Evolutionary conservation across 2,329 filamentous ascomycete species (phyloP).

Genomic region (Elsinoe arachidis): DNA sequence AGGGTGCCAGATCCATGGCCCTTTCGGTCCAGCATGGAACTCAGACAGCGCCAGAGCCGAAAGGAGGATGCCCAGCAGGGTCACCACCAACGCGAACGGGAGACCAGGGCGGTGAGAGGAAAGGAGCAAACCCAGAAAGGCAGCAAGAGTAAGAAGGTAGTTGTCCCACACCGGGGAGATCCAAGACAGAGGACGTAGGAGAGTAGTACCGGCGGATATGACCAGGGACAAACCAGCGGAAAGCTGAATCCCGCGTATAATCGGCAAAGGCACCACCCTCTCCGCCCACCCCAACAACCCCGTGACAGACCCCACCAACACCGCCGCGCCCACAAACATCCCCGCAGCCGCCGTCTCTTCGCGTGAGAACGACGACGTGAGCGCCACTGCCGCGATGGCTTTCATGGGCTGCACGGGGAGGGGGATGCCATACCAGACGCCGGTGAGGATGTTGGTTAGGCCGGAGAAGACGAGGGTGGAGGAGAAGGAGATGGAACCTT

Average conservation of each 20-base stretch:
- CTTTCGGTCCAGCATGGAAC: constrained; percentile 27
- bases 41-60: constrained; percentile 38
- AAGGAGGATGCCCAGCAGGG: constrained; percentile 55
- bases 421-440: constrained; percentile 75
- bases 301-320: constrained; percentile 69
- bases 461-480: constrained; percentile 84
- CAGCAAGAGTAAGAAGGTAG: constrained; percentile 63
- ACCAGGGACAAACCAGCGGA: constrained; percentile 80
- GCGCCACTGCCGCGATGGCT: constrained; percentile 86
- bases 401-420: constrained; percentile 85
- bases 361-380: constrained; percentile 57
- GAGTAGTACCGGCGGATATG: constrained; percentile 61
- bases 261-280: constrained; percentile 67
- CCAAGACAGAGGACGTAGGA: constrained; percentile 65
- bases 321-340: constrained; percentile 63
- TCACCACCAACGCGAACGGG: constrained; percentile 43
- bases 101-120: constrained; percentile 57
- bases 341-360: constrained; percentile 74
- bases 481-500: constrained; percentile 69
- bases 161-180: constrained; percentile 62
- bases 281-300: constrained; percentile 70
- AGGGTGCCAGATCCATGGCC: constrained; percentile 50
- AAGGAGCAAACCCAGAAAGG: constrained; percentile 61
- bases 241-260: constrained; percentile 91
- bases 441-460: constrained; percentile 75